Base-by-base conservation (phyloP, 768 basidiomycete genomes). In the Leucocoprinus leucothites region DNA sequence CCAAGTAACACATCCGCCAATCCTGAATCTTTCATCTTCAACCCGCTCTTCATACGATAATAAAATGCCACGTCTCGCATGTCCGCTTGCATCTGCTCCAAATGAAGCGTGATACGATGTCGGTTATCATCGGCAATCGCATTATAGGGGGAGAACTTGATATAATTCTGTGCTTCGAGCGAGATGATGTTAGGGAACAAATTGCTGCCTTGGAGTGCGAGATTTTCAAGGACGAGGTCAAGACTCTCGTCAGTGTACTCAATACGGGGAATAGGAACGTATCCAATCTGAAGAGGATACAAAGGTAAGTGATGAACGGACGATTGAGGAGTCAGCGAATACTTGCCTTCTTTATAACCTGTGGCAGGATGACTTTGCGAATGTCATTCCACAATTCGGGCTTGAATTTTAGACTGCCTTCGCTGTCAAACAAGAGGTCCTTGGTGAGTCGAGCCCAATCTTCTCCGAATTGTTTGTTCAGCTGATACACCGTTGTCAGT, bases 41-140 rank as follows among this genome's bases (percentile, higher is more conserved):
- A 83, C 61, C 91, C 82, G 2, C 91, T 91, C 82, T 94, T 95
- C 77, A 86, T 91, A 60, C 78, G 79, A 77, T 91, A 94, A 67
- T 87, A 92, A 69, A 98, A 96, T 8, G 89, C 87, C 13, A 97
- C 91, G 62, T 98, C 94, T 14, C 90, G 82, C 82, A 98, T 89
- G 61, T 97, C 94, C 4, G 89, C 89, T 67, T 98, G 94, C 62
- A 97, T 89, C 69, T 98, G 94, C 25, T 76, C 77, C 35, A 97
- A 76, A 7, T 82, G 84, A 52, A 97, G 66, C 34, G 79, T 86
- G 65, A 97, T 83, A 51, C 82, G 79, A 68, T 96, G 91, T 60
- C 80, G 78, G 25, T 75, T 69, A 59, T 83, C 76, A 66, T 91
- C 91, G 3, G 70, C 63, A 48, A 78, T 75, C 3, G 69, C 60